Percentiles rank a stretch among this genome's conserved stretches.
Conservation (phyloP, 805 yeast genomes). For the Yamadazyma phyllophila region DNA sequence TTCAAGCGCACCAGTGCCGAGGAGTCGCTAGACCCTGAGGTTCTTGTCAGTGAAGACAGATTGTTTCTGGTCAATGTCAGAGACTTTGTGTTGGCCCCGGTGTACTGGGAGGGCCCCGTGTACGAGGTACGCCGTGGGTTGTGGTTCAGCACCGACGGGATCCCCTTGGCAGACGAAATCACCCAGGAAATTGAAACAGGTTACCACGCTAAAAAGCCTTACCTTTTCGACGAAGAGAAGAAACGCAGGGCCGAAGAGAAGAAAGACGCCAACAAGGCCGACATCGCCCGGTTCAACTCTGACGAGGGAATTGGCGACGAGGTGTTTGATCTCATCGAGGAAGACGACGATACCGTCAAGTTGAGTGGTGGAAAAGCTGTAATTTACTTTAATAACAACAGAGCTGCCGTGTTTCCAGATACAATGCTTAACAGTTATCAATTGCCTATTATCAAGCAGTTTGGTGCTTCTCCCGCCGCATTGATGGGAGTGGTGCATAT, state of each 20-base stretch:
- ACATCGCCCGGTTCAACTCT: constrained; percentile 17
- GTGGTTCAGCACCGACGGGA: constrained; percentile 68
- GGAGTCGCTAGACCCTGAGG: constrained; percentile 15
- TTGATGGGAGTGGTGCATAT: constrained; percentile 49
- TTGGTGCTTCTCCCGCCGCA: constrained; percentile 32
- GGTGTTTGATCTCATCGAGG: constrained; percentile 15
- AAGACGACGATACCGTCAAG: constrained; percentile 29
- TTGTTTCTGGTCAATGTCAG: constrained; percentile 69
- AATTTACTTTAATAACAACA: constrained; percentile 38
- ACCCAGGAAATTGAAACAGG: constrained; percentile 61
- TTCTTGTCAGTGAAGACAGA: constrained; percentile 78
- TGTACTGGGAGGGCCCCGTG: constrained; percentile 86
- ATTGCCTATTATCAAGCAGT: constrained; percentile 33
- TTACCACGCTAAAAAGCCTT: constrained; percentile 42
- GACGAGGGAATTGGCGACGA: constrained; percentile 12
- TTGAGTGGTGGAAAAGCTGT: constrained; percentile 35
- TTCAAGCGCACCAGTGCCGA: constrained; percentile 9
- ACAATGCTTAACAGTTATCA: constrained; percentile 40
- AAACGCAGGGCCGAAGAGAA: constrained; percentile 2
- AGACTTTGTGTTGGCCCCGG: constrained; percentile 56
- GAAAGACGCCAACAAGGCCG: constrained; percentile 8
- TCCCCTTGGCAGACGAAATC: constrained; percentile 50
- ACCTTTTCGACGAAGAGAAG: constrained; percentile 18
- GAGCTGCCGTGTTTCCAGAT: constrained; percentile 49
- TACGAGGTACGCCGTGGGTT: constrained; percentile 81